These are phyloP conservation scores for Coccomyxa sp. DNA, from an alignment of 139 green algal species.

Conservation along the genomic window DNA sequence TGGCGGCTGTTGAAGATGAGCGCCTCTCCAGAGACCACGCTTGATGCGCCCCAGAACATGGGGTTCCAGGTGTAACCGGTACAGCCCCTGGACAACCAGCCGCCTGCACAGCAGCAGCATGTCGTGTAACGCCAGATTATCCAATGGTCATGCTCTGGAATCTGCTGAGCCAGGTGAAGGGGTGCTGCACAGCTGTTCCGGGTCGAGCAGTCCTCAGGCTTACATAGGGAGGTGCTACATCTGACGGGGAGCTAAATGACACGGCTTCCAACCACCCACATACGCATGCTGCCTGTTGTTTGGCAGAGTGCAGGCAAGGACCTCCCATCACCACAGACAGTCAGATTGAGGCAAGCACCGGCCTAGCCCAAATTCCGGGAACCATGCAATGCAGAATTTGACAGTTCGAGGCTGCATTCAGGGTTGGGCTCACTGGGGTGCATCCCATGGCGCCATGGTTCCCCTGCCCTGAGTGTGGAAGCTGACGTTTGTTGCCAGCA, in stretches of 20 bases:
- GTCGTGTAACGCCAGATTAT: too few species aligned
- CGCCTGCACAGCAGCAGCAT: too few species aligned
- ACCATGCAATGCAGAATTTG: too few species aligned
- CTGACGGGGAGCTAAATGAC: not conserved
- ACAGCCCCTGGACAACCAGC: too few species aligned
- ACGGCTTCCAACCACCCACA: not conserved
- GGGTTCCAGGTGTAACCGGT: not conserved
- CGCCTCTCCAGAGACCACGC: not conserved
- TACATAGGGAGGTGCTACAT: not conserved
- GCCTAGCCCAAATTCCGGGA: too few species aligned
- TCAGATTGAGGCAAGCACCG: too few species aligned
- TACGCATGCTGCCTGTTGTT: not conserved
- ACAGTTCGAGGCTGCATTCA: not conserved
- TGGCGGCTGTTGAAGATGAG: not conserved
- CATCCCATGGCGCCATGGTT: not conserved
- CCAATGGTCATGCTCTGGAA: too few species aligned
- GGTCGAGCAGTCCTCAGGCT: not conserved
- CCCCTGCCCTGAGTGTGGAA: not conserved
- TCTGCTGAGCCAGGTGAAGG: too few species aligned
- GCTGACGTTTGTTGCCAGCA: not conserved
- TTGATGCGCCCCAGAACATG: not conserved
- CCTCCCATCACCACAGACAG: too few species aligned
- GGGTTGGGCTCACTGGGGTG: not conserved
- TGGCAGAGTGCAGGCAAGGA: too few species aligned
- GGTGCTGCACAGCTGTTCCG: too few species aligned